Conservation (phyloP, 371 early-diverging fungal genomes). For the Rhizopus sp. region DNA sequence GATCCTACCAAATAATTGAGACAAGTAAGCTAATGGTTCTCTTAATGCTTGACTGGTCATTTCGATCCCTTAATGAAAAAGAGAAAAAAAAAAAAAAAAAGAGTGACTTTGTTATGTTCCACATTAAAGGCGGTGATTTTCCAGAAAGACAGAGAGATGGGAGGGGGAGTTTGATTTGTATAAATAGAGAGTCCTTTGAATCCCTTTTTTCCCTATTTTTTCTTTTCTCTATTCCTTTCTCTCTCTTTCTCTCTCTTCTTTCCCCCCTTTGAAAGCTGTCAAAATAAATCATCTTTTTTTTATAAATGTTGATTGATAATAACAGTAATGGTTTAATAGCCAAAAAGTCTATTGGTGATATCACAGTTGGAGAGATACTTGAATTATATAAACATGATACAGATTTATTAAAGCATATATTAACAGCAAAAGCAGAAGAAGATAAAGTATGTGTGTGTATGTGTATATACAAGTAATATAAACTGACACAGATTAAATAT, state of each 20-base stretch:
- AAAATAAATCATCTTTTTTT: neutral
- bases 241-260: constrained; percentile 3
- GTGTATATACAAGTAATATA: constrained; percentile 3
- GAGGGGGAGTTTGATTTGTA: neutral
- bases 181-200: constrained; percentile 7
- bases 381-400: constrained; percentile 52
- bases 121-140: too few relatives aligned
- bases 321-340: constrained; percentile 4
- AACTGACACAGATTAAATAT: neutral
- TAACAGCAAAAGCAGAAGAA: constrained; percentile 56
- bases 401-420: constrained; percentile 51
- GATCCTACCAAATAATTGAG: constrained; percentile 16
- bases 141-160: neutral
- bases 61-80: neutral
- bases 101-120: constrained; percentile 4
- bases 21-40: constrained; percentile 18
- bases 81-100: constrained; percentile 13
- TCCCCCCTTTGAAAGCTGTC: neutral
- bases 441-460: constrained; percentile 49
- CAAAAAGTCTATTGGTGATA: constrained; percentile 30
- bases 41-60: neutral
- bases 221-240: constrained; percentile 11
- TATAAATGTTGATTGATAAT: constrained; percentile 8
- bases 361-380: constrained; percentile 50
- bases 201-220: constrained; percentile 9